These are phyloP conservation scores for Lepidium sativum DNA, from an alignment of 345 rosid species.

Conservation along the genomic window DNA sequence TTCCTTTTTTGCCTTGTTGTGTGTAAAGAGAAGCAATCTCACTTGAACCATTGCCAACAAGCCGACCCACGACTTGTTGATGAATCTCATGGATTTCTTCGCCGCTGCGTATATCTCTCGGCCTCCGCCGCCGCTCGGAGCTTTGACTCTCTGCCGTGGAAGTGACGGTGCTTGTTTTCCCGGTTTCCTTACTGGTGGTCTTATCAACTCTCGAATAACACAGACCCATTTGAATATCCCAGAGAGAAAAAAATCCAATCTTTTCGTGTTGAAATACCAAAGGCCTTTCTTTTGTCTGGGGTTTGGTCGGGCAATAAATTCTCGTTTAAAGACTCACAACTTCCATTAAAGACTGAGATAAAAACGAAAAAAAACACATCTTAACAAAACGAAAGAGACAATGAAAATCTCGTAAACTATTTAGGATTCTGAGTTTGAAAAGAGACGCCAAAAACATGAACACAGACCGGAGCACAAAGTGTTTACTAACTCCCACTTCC, in stretches of 20 bases:
- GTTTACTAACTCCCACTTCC: constrained; percentile 25
- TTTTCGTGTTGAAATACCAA: neutral
- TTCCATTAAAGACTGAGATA: neutral
- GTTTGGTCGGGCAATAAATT: constrained; percentile 14
- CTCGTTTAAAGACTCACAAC: constrained; percentile 2
- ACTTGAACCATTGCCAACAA: constrained; percentile 52
- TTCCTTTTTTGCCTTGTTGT: constrained; percentile 91
- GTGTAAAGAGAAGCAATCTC: constrained; percentile 65
- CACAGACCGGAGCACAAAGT: constrained; percentile 13
- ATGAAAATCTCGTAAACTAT: constrained; percentile 14
- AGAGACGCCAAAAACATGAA: constrained; percentile 18
- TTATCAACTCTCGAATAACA: constrained; percentile 42
- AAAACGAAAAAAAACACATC: neutral
- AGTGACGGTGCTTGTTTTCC: neutral
- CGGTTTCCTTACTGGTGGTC: constrained; percentile 21
- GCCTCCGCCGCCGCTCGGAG: constrained; percentile 38
- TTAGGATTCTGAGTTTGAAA: constrained; percentile 1
- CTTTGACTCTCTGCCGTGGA: constrained; percentile 22
- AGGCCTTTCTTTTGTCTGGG: neutral
- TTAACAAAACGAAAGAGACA: neutral
- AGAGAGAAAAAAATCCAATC: neutral
- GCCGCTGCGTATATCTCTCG: constrained; percentile 22
- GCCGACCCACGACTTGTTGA: constrained; percentile 47
- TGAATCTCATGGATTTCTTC: constrained; percentile 32
- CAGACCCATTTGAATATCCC: constrained; percentile 45